Conservation (phyloP, 306 rosid genomes). For the Ochetophila trinervis region DNA sequence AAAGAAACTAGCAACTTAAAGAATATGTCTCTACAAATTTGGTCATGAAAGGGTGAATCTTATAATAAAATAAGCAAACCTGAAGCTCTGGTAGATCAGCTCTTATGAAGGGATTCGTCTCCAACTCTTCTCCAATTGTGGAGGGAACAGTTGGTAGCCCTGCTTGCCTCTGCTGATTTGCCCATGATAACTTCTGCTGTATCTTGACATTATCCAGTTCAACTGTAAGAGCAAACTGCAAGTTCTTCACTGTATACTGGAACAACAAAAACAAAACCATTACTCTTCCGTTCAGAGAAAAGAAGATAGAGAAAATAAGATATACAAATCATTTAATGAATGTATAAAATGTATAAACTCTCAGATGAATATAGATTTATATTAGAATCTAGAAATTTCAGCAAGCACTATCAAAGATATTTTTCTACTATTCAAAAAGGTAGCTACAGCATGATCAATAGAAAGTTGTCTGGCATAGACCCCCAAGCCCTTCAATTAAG, state of each 20-base stretch:
- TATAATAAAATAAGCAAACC: constrained; percentile 36
- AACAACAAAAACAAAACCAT: constrained; percentile 8
- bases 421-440: not conserved
- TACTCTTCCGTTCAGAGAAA: not conserved
- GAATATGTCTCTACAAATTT: not conserved
- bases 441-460: too few relatives aligned
- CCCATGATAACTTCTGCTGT: constrained; percentile 67
- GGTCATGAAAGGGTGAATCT: not conserved
- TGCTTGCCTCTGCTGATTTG: constrained; percentile 58
- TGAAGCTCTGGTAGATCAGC: constrained; percentile 71
- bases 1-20: not conserved
- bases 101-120: constrained; percentile 77
- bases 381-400: not conserved
- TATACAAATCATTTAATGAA: not conserved
- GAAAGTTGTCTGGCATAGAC: not conserved
- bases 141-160: constrained; percentile 77
- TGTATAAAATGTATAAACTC: not conserved
- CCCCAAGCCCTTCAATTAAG: not conserved
- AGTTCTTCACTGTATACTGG: constrained; percentile 59
- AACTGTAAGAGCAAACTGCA: constrained; percentile 55
- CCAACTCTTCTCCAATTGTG: constrained; percentile 71
- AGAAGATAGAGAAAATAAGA: not conserved
- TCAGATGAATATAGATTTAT: too few relatives aligned
- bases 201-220: constrained; percentile 48
- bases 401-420: not conserved